These are phyloP conservation scores for Neonectria sp. DNA, from an alignment of 2,329 filamentous ascomycete genomes.

Conservation along the genomic window DNA sequence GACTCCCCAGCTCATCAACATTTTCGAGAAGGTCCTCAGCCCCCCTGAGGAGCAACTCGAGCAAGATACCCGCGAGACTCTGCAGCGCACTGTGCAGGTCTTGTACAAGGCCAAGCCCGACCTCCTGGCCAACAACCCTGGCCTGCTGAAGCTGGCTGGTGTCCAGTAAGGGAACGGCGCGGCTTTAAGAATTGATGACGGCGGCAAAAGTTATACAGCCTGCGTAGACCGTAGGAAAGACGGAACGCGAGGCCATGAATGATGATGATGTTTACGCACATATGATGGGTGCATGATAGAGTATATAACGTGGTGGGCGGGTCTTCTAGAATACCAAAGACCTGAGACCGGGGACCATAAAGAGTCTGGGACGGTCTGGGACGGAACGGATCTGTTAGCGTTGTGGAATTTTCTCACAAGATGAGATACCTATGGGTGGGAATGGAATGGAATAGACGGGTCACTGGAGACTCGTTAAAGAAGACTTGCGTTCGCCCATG, in stretches of 20 bases:
- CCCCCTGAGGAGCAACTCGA: constrained; percentile 83
- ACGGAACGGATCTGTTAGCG: constrained; percentile 30
- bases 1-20: constrained; percentile 77
- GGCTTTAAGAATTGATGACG: constrained; percentile 34
- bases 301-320: constrained; percentile 38
- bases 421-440: constrained; percentile 9
- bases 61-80: constrained; percentile 76
- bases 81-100: constrained; percentile 74
- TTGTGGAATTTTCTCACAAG: constrained; percentile 25
- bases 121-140: constrained; percentile 51
- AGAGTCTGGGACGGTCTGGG: constrained; percentile 31
- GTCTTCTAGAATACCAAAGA: constrained; percentile 26
- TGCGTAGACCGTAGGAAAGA: constrained; percentile 23
- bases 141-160: constrained; percentile 51
- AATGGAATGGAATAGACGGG: constrained; percentile 18
- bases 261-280: constrained; percentile 37
- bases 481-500: background rate
- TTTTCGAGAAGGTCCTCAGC: constrained; percentile 81
- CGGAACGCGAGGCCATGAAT: constrained; percentile 43
- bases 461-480: background rate
- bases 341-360: constrained; percentile 20
- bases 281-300: constrained; percentile 40
- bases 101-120: constrained; percentile 57
- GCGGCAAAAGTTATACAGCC: constrained; percentile 34
- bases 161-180: constrained; percentile 42